Base-by-base conservation (phyloP, 2,329 filamentous ascomycete genomes). In the Diplodia sapinea region DNA sequence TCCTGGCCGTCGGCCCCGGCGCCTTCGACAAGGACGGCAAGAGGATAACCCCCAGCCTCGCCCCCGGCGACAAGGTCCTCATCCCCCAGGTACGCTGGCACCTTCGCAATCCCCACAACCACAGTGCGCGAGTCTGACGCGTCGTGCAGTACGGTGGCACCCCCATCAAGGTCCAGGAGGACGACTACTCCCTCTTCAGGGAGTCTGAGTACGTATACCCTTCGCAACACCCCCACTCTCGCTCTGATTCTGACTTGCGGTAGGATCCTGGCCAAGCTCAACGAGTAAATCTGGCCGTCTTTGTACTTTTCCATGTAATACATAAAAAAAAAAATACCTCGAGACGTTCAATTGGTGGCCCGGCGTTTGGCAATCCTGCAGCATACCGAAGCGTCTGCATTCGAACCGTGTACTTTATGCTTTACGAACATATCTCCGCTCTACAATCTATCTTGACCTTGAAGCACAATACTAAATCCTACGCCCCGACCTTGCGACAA, bases 251-350 rank as follows among this genome's bases (percentile, higher is more conserved):
- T 70, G 49, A 70, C 64, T 40, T 9, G n/a, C 29, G 49, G 31
- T 75, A 97, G 94, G 81, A 92, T 99, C 74, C 89, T 99, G 70
- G 95, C 95, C 81, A 99, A 98, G 91, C 97, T 99, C 88, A 97
- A 93, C 84, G 94, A 98, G 87, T 97, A 92, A 85, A 65, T 86
- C 36, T 9, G 31, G 55, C 52, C 66, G 13, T 47, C n/a, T 40
- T 12, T 63, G 61, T 67, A 67, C 36, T 63, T 59, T 67, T 66
- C 33, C 66, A 67, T 67, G 66, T 63, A 54, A 63, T 67, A 63
- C 43, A 67, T 47, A 49, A 51, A 67, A 23, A 51, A 67, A 23
- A 38, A 62, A 63, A 40, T 40, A 63, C 56, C 57, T 62, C 56
- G 66, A 67, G 52, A 67, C 66, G 55, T 61, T 38, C 51, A 38